Percentiles rank a stretch among this genome's conserved stretches.
phyloP scores from a whole-genome alignment of 2,329 filamentous ascomycete genomes.

The Dactylonectria estremocensis region DNA sequence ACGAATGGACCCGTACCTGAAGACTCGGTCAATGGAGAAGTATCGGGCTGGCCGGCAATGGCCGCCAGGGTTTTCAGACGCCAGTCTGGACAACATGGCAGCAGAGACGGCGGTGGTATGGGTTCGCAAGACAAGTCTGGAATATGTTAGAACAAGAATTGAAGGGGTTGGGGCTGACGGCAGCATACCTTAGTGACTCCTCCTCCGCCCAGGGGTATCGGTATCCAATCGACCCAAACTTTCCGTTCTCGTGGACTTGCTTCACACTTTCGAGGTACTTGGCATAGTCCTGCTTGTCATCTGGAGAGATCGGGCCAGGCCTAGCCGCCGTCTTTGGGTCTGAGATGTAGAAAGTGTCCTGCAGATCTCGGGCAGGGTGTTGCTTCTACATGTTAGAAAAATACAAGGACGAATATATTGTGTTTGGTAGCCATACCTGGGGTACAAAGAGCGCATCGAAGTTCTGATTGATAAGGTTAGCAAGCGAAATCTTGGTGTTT shows the following conservation, averaged over 20 bases:
- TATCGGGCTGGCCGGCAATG: slow-evolving; percentile 83
- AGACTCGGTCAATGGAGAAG: slow-evolving; percentile 98
- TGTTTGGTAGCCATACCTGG: slow-evolving; percentile 53
- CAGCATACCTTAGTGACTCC: slow-evolving; percentile 69
- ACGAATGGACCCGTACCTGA: slow-evolving; percentile 61
- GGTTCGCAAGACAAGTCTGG: slow-evolving; percentile 90
- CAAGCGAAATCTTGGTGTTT: background rate
- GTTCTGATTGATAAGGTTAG: slow-evolving; percentile 68
- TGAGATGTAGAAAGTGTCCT: slow-evolving; percentile 99
- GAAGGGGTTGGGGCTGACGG: background rate
- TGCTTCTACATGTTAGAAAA: slow-evolving; percentile 63
- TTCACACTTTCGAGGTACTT: slow-evolving; percentile 90
- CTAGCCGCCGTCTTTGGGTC: slow-evolving; percentile 79
- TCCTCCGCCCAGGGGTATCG: slow-evolving; percentile 93
- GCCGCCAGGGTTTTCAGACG: slow-evolving; percentile 81
- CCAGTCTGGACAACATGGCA: slow-evolving; percentile 91
- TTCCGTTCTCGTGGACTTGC: slow-evolving; percentile 90
- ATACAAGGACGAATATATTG: no score
- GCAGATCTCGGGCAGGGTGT: slow-evolving; percentile 95
- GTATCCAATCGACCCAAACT: slow-evolving; percentile 96
- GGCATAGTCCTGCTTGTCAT: slow-evolving; percentile 69
- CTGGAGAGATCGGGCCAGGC: slow-evolving; percentile 27
- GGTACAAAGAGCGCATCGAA: slow-evolving; percentile 97
- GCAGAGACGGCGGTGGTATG: slow-evolving; percentile 96
- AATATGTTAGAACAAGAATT: background rate